These are phyloP conservation scores for Exophiala alcalophila DNA, from an alignment of 2,329 filamentous ascomycete species.

Conservation along the genomic window DNA sequence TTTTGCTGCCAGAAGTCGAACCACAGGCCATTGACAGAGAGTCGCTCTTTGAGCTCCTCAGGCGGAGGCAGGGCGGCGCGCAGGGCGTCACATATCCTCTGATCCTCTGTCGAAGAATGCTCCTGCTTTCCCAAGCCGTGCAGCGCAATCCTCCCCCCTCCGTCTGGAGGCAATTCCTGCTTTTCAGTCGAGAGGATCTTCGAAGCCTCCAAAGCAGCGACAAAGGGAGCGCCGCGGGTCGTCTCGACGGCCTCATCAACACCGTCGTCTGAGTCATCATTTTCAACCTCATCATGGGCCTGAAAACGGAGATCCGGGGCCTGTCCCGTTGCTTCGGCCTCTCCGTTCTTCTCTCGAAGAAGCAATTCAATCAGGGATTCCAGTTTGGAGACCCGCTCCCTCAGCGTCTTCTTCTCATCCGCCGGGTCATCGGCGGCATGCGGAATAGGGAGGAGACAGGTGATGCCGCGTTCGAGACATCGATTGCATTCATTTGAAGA, in stretches of 20 bases:
- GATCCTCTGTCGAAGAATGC: too few relatives aligned
- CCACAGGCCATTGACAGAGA: slow-evolving; percentile 7
- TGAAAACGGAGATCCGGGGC: too few relatives aligned
- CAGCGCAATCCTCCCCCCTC: too few relatives aligned
- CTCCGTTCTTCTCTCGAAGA: background rate
- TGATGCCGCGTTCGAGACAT: slow-evolving; percentile 6
- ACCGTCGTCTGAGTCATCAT: background rate
- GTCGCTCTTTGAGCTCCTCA: background rate
- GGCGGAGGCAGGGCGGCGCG: slow-evolving; percentile 3
- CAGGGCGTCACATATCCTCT: slow-evolving; percentile 5
- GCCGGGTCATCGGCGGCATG: background rate
- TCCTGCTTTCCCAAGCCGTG: too few relatives aligned
- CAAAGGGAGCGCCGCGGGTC: slow-evolving; percentile 4
- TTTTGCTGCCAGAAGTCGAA: slow-evolving; percentile 14
- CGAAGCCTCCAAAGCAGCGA: slow-evolving; percentile 8
- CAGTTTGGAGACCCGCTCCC: slow-evolving; percentile 6
- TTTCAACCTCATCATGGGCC: background rate
- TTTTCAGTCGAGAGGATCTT: too few relatives aligned
- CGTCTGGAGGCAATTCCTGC: too few relatives aligned
- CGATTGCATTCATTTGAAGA: slow-evolving; percentile 5
- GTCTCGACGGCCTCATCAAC: background rate
- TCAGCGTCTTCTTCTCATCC: slow-evolving; percentile 7
- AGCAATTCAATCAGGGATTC: background rate
- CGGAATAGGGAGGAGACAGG: slow-evolving; percentile 2
- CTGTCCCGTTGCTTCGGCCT: background rate